Base-by-base conservation (phyloP, 1,284 basidiomycete genomes). In the Naganishia albida region DNA sequence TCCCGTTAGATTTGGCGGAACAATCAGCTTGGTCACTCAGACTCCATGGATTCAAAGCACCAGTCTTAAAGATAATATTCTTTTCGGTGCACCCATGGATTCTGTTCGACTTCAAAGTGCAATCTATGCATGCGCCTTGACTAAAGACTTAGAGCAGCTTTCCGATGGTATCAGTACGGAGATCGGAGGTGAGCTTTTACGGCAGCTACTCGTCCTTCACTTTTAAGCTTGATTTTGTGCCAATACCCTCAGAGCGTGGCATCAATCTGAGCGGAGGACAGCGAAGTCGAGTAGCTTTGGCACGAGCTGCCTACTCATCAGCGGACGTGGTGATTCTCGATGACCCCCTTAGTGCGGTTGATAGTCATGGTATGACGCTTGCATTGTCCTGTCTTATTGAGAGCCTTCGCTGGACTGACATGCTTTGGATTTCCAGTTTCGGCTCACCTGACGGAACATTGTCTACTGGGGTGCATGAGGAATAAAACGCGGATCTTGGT, bases 281-380 rank as follows among this genome's bases (percentile, higher is more conserved):
- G 64, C 70, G 89, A 82, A 89, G 89, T 55, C 86, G 90, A 26
- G 84, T 92, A 1, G 89, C 86, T 7, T 78, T 93, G 12, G 90
- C 89, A 3, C 83, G 90, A 7, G 88, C 88, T 0, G 87, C 87
- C 2, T 92, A 90, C 72, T 87, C 87, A 0, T 76, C 82, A 2
- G 82, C 70, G 25, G 71, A 74, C 16, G 70, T 77, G 25, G 70
- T 76, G 7, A 79, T 88, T n/a, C 80, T 89, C 43, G 87, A 89
- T 70, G 87, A 88, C 71, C 85, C 86, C 3, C 60, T 70, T 12
- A 86, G 85, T 48, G 88, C 88, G 7, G 86, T 91, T 2, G 89
- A 91, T 72, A 85, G 74, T 8, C 73, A 74, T 51, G 76, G 76
- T 59, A 70, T 71, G n/a, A n/a, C n/a, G n/a, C n/a, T n/a, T n/a